Evolutionary conservation across 352 stramenopile species (phyloP).

Genomic region (Globisporangium uncinulatum): DNA sequence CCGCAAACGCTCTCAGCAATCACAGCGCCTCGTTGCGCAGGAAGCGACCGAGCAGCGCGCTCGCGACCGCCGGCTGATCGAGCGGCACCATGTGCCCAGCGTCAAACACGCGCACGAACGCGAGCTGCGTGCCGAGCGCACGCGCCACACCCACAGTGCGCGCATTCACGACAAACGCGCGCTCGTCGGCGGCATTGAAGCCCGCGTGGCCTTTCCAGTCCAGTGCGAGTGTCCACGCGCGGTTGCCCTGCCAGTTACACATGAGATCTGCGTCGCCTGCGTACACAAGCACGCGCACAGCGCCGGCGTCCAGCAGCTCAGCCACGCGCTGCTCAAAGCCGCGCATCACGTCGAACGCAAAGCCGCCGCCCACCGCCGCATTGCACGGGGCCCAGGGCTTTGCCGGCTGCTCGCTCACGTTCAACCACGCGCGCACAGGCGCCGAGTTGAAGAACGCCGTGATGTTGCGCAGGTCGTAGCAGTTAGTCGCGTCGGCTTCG

Average conservation of each 20-base stretch:
- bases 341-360: slow-evolving; percentile 22
- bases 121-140: slow-evolving; percentile 19
- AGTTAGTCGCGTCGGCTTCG: neutral
- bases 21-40: slow-evolving; percentile 16
- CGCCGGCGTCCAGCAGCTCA: slow-evolving; percentile 73
- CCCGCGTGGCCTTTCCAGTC: slow-evolving; percentile 85
- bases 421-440: slow-evolving; percentile 1
- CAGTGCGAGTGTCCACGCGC: slow-evolving; percentile 88
- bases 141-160: slow-evolving; percentile 15
- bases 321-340: slow-evolving; percentile 49
- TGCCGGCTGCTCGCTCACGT: slow-evolving; percentile 29
- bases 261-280: slow-evolving; percentile 94
- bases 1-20: neutral
- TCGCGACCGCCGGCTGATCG: slow-evolving; percentile 28
- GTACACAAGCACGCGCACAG: slow-evolving; percentile 90
- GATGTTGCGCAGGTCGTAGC: slow-evolving; percentile 4
- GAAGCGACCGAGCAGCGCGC: slow-evolving; percentile 41
- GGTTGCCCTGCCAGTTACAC: slow-evolving; percentile 94
- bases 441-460: slow-evolving; percentile 1
- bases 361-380: slow-evolving; percentile 85
- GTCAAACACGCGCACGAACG: slow-evolving; percentile 41
- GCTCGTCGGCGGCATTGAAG: slow-evolving; percentile 57
- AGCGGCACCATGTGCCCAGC: slow-evolving; percentile 38
- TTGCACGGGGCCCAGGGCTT: slow-evolving; percentile 89
- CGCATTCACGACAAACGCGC: slow-evolving; percentile 10